Evolutionary conservation across 2,329 filamentous ascomycete genomes (phyloP).

Genomic region (Scedosporium aurantiacum): DNA sequence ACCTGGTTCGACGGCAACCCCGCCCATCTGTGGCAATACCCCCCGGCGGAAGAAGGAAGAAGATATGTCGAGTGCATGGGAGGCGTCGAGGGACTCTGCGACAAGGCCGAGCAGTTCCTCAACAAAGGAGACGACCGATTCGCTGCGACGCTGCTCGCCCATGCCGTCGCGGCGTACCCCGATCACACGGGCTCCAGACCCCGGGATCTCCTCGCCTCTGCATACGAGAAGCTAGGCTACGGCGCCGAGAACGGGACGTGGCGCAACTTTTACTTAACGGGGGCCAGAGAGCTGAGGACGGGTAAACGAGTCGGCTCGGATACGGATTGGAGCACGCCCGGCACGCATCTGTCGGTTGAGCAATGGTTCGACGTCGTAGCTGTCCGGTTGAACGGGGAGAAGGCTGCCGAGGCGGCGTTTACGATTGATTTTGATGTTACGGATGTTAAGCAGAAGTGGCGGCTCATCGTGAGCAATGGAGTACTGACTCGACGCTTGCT

Average conservation of each 20-base stretch:
- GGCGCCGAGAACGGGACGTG: slow-evolving; percentile 27
- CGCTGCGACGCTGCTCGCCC: slow-evolving; percentile 25
- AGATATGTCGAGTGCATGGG: slow-evolving; percentile 26
- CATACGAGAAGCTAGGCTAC: slow-evolving; percentile 23
- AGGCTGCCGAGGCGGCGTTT: not conserved
- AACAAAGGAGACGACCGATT: slow-evolving; percentile 23
- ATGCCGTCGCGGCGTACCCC: slow-evolving; percentile 18
- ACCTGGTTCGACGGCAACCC: slow-evolving; percentile 15
- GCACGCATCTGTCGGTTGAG: not conserved
- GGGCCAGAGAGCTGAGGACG: slow-evolving; percentile 16
- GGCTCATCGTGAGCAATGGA: slow-evolving; percentile 14
- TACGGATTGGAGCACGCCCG: not conserved
- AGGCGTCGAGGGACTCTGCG: slow-evolving; percentile 19
- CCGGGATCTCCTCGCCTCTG: slow-evolving; percentile 16
- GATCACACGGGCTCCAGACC: slow-evolving; percentile 9
- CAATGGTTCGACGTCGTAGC: slow-evolving; percentile 8
- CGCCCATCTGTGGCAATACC: slow-evolving; percentile 15
- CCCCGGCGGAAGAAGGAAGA: slow-evolving; percentile 19
- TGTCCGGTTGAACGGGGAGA: slow-evolving; percentile 8
- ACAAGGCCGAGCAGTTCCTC: slow-evolving; percentile 18
- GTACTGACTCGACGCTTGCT: not conserved
- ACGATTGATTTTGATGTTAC: slow-evolving; percentile 7
- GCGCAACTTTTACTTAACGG: slow-evolving; percentile 27
- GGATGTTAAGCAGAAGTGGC: slow-evolving; percentile 14
- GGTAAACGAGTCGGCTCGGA: not conserved